Base-by-base conservation (phyloP, 2,329 filamentous ascomycete species). In the Xylaria hypoxylon region DNA sequence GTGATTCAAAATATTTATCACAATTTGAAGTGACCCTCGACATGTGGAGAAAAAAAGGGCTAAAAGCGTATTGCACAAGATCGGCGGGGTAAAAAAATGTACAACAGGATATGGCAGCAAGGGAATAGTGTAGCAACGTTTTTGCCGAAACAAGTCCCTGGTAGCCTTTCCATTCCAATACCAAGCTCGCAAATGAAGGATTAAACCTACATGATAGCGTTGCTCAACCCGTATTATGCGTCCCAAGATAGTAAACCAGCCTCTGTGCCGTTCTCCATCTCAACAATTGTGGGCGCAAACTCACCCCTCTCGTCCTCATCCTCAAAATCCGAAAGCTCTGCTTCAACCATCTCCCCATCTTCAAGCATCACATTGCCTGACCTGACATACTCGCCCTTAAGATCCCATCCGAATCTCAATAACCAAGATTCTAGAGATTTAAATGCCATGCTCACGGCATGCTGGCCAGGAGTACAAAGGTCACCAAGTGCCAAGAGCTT, bases 271-370 rank as follows among this genome's bases (percentile, higher is more conserved):
- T 82, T 67, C 53, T 83, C 84, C 62, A 87, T 85, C 63, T 86
- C 80, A 5, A 88, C 85, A 40, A 88, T 76, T 19, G 85, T 81
- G 0, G 86, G 84, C 15, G 82, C 82, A 70, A 83, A 86, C 65
- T 87, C 85, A 17, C 85, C 85, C 66, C 79, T 79, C 75, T 85
- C 83, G 62, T 87, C 86, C 68, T 87, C 86, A 1, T 81, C 84
- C 66, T 86, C 82, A 44, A 87, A 79, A 51, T 87, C 85, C 2
- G 79, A 77, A 59, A 85, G 75, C 72, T 84, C 82, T 2, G 82
- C 74, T 59, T 84, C 80, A 0, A 86, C 79, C 67, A 83, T 73
- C 75, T 87, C 81, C 28, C 85, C 83, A 70, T 87, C 85, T 66
- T 87, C 85, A 55, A 86, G 78, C 78, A 83, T 85, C 28, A 84